Evolutionary conservation across 2,329 filamentous ascomycete genomes (phyloP), one percentile per base, ranked within the genome.

Genomic region (Xylariomycetidae sp.): DNA sequence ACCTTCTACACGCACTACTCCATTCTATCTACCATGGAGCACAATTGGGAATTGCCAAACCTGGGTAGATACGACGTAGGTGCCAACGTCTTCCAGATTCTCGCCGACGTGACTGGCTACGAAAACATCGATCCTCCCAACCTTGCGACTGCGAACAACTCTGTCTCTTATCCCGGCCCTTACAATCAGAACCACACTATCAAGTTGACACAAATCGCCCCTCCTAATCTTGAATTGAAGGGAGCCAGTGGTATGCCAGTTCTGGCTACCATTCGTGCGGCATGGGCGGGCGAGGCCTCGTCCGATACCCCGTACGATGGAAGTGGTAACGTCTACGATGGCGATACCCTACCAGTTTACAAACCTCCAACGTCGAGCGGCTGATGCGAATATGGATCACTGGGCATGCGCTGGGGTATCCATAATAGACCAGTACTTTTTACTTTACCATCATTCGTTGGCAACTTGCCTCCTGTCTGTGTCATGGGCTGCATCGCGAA

Each of bases 1-100:
- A 76, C 67, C 46, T 89, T 76, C 55, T 85, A 85, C 63, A 79
- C 79, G 51, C 81, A 85, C 61, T 58, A 44, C 36, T 57, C 53
- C n/a, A 49, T 56, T 13, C 36, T 53, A 10, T 48, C 80, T 6
- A 77, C 79, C 9, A 68, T 81, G 10, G 63, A 75, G 41, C 74
- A 77, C 37, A 85, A 85, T 65, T 85, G 80, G 79, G 68, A 64
- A 36, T 67, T 85, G 63, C 63, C 68, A 61, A 50, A 54, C 25
- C 42, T 59, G 4, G 56, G 56, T 4, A 44, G 53, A 32, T 53
- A 45, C 29, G 53, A 59, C 12, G 52, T 58, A 10, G 55, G 51
- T 14, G 48, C 56, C 4, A 59, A 85, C 50, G 72, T 85, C 7
- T 80, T 76, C 52, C 49, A 69, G 16, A 43, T 74, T 17, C 74